These are phyloP conservation scores for Cryptococcus jaspeensis DNA, from an alignment of 1,284 basidiomycete genomes.

Conservation along the genomic window DNA sequence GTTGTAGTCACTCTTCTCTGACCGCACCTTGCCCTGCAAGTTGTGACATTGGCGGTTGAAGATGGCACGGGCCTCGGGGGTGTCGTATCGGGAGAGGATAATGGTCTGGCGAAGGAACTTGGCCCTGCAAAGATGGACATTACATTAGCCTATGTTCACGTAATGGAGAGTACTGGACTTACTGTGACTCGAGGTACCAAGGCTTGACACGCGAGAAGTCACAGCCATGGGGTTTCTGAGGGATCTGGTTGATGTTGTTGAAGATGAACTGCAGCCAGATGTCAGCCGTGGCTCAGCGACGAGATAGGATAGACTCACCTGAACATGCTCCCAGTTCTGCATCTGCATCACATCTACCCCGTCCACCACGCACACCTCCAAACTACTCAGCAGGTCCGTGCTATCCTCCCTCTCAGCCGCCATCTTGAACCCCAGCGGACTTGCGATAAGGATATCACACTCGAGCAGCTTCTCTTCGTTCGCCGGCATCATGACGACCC, in stretches of 20 bases:
- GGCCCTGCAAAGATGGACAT: slow-evolving; percentile 57
- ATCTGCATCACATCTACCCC: slow-evolving; percentile 90
- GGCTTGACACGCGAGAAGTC: slow-evolving; percentile 97
- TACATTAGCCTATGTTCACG: neutral
- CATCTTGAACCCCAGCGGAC: slow-evolving; percentile 86
- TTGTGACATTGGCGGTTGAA: slow-evolving; percentile 75
- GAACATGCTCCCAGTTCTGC: slow-evolving; percentile 99
- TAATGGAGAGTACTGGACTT: slow-evolving; percentile 47
- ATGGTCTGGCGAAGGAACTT: slow-evolving; percentile 83
- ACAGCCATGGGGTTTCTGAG: slow-evolving; percentile 86
- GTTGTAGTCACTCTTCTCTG: slow-evolving; percentile 60
- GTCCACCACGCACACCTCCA: slow-evolving; percentile 91
- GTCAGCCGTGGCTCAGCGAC: slow-evolving; percentile 1
- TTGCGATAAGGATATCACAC: slow-evolving; percentile 88
- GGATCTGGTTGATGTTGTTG: slow-evolving; percentile 78
- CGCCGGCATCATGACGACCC: slow-evolving; percentile 67
- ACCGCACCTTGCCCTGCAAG: slow-evolving; percentile 75
- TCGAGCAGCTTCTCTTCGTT: slow-evolving; percentile 54
- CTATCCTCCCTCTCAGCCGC: slow-evolving; percentile 92
- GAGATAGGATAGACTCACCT: slow-evolving; percentile 57
- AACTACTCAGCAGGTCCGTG: slow-evolving; percentile 86
- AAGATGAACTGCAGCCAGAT: slow-evolving; percentile 70
- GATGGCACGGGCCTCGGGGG: slow-evolving; percentile 78
- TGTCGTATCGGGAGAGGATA: slow-evolving; percentile 83
- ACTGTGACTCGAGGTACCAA: slow-evolving; percentile 95